Evolutionary conservation across 768 basidiomycete genomes (phyloP).

Genomic region (Suillus cothurnatus): DNA sequence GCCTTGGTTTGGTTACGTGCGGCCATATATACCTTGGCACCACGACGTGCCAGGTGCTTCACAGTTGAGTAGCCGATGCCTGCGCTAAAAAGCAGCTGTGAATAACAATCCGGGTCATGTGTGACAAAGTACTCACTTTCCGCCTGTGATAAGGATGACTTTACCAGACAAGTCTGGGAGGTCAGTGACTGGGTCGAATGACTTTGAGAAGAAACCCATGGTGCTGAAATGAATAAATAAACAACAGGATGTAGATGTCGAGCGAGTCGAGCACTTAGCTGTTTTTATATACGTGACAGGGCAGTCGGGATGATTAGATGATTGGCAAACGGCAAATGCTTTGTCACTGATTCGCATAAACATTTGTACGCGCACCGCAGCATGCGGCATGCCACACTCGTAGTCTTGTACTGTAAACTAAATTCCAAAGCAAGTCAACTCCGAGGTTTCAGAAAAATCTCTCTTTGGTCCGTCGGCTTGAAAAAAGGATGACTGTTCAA

Average conservation of each 20-base stretch:
- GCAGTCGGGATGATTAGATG: no score
- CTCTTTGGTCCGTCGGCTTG: no score
- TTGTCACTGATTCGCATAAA: no score
- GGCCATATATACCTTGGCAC: slow-evolving; percentile 63
- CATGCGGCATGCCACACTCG: no score
- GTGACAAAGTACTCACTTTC: slow-evolving; percentile 44
- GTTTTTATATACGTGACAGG: no score
- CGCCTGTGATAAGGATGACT: slow-evolving; percentile 59
- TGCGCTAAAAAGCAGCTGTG: slow-evolving; percentile 27
- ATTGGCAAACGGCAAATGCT: no score
- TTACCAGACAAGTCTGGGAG: slow-evolving; percentile 50
- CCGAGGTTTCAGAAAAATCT: no score
- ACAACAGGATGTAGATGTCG: background rate
- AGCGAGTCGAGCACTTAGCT: background rate
- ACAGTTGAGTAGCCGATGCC: slow-evolving; percentile 57
- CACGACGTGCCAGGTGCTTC: slow-evolving; percentile 50
- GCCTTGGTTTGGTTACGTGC: slow-evolving; percentile 51
- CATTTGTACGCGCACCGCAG: no score
- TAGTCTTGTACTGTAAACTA: no score
- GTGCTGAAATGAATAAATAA: slow-evolving; percentile 7
- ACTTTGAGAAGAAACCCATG: slow-evolving; percentile 27
- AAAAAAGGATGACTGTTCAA: no score
- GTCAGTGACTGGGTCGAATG: slow-evolving; percentile 41
- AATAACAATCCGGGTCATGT: background rate
- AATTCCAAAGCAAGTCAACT: no score